Percentiles rank a stretch among this genome's conserved stretches.
Conservation (phyloP, 31 red algal species). For the Odonthalia washingtoniensis region DNA sequence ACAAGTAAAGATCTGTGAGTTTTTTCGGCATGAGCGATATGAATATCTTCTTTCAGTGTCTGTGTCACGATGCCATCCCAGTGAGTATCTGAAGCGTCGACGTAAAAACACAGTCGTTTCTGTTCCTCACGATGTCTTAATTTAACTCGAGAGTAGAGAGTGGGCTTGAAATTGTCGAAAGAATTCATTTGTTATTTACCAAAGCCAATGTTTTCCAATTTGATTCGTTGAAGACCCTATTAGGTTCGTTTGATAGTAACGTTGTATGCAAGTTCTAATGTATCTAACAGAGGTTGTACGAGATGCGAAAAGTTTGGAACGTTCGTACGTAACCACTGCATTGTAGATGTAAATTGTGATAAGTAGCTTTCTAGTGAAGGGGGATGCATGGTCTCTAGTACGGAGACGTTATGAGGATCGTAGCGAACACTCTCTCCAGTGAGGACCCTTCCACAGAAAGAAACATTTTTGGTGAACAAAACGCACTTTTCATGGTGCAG, state of each 20-base stretch:
- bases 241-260: slow-evolving; percentile 40
- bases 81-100: no score
- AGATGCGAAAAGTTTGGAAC: slow-evolving; percentile 19
- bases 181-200: no score
- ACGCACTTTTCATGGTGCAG: slow-evolving; percentile 8
- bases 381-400: neutral
- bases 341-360: slow-evolving; percentile 33
- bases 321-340: slow-evolving; percentile 37
- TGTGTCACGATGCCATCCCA: no score
- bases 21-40: no score
- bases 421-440: neutral
- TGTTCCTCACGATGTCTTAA: no score
- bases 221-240: no score
- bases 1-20: no score
- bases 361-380: slow-evolving; percentile 11
- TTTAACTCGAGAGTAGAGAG: no score
- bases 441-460: slow-evolving; percentile 39
- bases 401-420: neutral
- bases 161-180: no score
- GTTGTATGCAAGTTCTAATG: slow-evolving; percentile 4
- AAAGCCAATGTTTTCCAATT: no score
- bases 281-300: slow-evolving; percentile 3
- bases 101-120: no score
- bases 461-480: slow-evolving; percentile 13
- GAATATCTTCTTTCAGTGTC: no score